These are phyloP conservation scores for Haplosporangium gracile DNA, from an alignment of 192 early-diverging fungal genomes.

Conservation along the genomic window DNA sequence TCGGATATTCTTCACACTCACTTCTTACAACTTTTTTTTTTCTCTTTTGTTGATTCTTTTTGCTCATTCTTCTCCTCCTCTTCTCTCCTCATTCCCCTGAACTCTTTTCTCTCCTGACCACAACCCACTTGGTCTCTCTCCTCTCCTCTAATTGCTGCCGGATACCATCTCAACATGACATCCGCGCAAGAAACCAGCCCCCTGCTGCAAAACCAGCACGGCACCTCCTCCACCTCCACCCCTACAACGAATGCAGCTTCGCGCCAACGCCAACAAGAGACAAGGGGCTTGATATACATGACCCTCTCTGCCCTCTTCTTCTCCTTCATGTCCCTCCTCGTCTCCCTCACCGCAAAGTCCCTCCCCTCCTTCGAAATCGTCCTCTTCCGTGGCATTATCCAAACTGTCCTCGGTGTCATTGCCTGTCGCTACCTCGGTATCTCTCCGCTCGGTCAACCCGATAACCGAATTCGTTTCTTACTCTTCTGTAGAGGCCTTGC, in stretches of 20 bases:
- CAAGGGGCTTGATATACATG: conserved; percentile 67
- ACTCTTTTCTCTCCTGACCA: not conserved
- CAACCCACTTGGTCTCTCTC: not conserved
- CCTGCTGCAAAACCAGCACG: conserved; percentile 13
- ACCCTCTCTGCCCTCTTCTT: conserved; percentile 79
- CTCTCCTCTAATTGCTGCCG: not conserved
- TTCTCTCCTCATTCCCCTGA: not conserved
- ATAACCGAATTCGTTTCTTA: conserved; percentile 61
- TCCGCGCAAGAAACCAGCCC: conserved; percentile 28
- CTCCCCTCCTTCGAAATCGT: conserved; percentile 82
- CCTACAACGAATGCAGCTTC: not conserved
- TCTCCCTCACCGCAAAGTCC: conserved; percentile 69
- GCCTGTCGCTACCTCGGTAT: conserved; percentile 65
- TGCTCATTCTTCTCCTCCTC: not conserved
- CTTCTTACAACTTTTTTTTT: too few relatives aligned
- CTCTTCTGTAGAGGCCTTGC: conserved; percentile 74
- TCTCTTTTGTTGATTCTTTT: too few relatives aligned
- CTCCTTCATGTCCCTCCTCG: conserved; percentile 78
- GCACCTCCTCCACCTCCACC: not conserved
- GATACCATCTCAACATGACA: not conserved
- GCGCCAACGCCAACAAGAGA: conserved; percentile 51
- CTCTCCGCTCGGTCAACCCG: conserved; percentile 66
- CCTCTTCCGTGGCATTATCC: conserved; percentile 77
- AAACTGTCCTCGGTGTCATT: conserved; percentile 68
- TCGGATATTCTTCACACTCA: too few relatives aligned